Conservation (phyloP, 2,329 filamentous ascomycete species). For the Talaromyces sp. region DNA sequence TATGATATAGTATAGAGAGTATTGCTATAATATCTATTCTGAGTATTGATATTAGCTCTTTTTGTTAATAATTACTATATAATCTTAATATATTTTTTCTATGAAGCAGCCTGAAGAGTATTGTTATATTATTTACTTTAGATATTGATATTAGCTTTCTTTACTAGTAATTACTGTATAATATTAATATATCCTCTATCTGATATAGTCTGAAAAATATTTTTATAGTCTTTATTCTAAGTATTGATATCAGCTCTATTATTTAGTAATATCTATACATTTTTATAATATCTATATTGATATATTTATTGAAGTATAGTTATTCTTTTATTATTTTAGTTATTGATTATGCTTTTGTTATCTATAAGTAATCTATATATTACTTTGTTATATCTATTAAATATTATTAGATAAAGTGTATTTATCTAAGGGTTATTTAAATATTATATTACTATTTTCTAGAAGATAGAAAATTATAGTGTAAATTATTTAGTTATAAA, state of each 20-base stretch:
- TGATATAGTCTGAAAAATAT: slow-evolving; percentile 7
- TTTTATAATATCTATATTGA: not conserved
- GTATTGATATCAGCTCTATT: slow-evolving; percentile 1
- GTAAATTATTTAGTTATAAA: not conserved
- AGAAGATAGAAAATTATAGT: slow-evolving; percentile 3
- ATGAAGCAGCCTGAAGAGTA: slow-evolving; percentile 8
- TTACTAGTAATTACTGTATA: not conserved
- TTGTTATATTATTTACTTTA: slow-evolving; percentile 2
- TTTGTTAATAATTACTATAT: not conserved
- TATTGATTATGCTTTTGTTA: not conserved
- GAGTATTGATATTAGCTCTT: not conserved
- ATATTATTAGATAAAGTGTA: not conserved
- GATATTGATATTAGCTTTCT: not conserved
- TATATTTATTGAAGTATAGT: slow-evolving; percentile 1
- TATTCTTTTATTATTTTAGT: not conserved
- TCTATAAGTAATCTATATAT: not conserved
- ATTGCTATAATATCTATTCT: not conserved
- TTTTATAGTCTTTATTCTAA: slow-evolving; percentile 2
- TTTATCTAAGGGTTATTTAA: not conserved
- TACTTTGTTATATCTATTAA: not conserved
- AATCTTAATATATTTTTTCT: not conserved
- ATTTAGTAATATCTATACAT: not conserved
- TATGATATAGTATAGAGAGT: slow-evolving; percentile 15
- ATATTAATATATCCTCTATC: not conserved
- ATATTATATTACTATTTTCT: not conserved